Conservation (phyloP, 2,329 filamentous ascomycete genomes). For the Exophiala sp. region DNA sequence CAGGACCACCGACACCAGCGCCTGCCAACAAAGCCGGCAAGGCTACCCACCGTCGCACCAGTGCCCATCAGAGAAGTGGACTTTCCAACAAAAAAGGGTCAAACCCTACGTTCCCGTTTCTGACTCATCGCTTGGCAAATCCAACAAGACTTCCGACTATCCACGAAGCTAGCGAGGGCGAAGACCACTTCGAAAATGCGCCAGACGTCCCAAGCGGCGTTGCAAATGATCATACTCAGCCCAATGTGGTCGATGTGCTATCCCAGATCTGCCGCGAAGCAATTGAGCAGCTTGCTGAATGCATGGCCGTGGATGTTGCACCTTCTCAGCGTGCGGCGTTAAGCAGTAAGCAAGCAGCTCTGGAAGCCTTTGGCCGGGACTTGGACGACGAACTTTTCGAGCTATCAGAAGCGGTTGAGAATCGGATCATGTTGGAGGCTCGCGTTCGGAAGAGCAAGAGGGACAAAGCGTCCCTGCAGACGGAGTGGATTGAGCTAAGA, state of each 20-base stretch:
- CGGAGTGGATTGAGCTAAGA: constrained; percentile 45
- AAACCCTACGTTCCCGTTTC: constrained; percentile 30
- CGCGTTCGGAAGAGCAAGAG: constrained; percentile 43
- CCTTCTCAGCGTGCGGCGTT: constrained; percentile 23
- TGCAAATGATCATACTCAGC: constrained; percentile 35
- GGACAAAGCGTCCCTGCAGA: constrained; percentile 43
- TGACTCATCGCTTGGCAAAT: constrained; percentile 31
- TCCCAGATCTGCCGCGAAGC: constrained; percentile 47
- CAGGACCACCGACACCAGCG: constrained; percentile 21
- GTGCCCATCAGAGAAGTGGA: constrained; percentile 3
- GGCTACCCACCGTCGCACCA: constrained; percentile 6
- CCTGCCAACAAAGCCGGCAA: constrained; percentile 10
- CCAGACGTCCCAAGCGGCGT: constrained; percentile 23
- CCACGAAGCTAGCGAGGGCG: constrained; percentile 26
- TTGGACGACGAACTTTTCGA: constrained; percentile 47
- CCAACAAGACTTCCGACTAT: constrained; percentile 26
- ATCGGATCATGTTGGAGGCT: constrained; percentile 43
- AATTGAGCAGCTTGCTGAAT: constrained; percentile 41
- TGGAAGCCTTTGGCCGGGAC: constrained; percentile 45
- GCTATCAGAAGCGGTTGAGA: constrained; percentile 48
- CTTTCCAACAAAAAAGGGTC: constrained; percentile 1
- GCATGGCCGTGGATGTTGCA: constrained; percentile 38
- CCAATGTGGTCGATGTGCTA: constrained; percentile 50
- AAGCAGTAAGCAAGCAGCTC: constrained; percentile 43
- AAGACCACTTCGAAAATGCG: constrained; percentile 3